phyloP scores from a whole-genome alignment of 2,329 filamentous ascomycete species.

The Trichoderma citrinoviride region DNA sequence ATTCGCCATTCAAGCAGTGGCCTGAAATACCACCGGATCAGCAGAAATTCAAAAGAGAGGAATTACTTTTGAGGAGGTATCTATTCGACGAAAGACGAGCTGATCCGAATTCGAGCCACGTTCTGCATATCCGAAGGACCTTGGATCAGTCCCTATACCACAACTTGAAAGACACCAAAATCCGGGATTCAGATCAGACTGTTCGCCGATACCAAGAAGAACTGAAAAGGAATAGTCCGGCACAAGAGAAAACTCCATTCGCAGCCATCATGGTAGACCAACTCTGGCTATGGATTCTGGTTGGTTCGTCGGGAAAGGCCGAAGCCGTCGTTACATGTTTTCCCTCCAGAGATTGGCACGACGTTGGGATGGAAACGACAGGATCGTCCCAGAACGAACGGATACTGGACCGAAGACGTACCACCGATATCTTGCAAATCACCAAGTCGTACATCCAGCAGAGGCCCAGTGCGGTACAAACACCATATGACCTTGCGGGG shows the following conservation, averaged over 20 bases:
- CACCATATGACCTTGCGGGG: not conserved
- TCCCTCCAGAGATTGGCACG: not conserved
- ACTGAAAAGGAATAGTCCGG: no score
- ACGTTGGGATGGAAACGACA: not conserved
- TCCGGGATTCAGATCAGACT: not conserved
- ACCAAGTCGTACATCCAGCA: not conserved
- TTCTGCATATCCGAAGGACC: not conserved
- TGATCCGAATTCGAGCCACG: not conserved
- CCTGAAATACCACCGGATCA: no score
- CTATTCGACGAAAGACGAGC: rapidly evolving
- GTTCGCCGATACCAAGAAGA: not conserved
- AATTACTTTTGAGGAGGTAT: not conserved
- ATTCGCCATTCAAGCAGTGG: not conserved
- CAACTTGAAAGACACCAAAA: not conserved
- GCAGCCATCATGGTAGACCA: not conserved
- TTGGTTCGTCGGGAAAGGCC: not conserved
- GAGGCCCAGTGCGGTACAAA: not conserved
- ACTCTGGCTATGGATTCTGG: slow-evolving; percentile 3
- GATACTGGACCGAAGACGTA: not conserved
- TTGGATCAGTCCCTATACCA: not conserved
- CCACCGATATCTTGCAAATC: not conserved
- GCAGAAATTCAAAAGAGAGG: not conserved
- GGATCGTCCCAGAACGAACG: rapidly evolving
- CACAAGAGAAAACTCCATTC: not conserved
- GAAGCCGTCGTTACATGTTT: not conserved